phyloP scores from a whole-genome alignment of 2,329 filamentous ascomycete genomes.

The Onygena corvina region DNA sequence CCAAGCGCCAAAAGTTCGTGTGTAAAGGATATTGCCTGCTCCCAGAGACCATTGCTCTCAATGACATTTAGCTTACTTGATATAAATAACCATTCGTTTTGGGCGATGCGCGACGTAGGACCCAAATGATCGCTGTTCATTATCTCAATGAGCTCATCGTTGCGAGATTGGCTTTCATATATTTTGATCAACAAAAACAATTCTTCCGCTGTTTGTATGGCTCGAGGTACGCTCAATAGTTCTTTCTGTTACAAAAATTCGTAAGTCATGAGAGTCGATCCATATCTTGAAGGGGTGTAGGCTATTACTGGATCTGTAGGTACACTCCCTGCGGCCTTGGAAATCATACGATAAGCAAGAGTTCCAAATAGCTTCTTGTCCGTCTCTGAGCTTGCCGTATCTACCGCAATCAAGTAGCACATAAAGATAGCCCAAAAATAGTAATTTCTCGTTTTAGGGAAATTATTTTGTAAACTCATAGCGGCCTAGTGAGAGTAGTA shows the following conservation, averaged over 20 bases:
- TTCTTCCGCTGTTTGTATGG: constrained; percentile 38
- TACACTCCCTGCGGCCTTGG: constrained; percentile 36
- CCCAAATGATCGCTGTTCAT: constrained; percentile 34
- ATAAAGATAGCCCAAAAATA: constrained; percentile 41
- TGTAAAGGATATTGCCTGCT: constrained; percentile 28
- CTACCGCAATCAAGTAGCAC: constrained; percentile 32
- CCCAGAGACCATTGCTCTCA: constrained; percentile 29
- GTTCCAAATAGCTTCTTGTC: constrained; percentile 39
- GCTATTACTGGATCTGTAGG: constrained; percentile 33
- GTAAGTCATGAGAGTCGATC: constrained; percentile 13
- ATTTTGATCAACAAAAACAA: constrained; percentile 35
- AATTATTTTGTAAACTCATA: constrained; percentile 40
- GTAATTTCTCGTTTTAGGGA: constrained; percentile 37
- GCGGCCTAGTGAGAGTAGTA: constrained; percentile 31
- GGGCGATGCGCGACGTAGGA: constrained; percentile 31
- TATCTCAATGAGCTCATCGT: constrained; percentile 32
- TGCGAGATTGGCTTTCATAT: constrained; percentile 31
- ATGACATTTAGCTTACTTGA: constrained; percentile 29
- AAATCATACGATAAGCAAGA: constrained; percentile 40
- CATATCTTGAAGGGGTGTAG: constrained; percentile 4
- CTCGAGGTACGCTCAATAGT: constrained; percentile 30
- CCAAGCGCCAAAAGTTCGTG: constrained; percentile 28
- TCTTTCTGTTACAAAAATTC: constrained; percentile 26
- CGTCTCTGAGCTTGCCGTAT: constrained; percentile 28
- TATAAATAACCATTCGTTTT: constrained; percentile 35